Evolutionary conservation across 208 protist genomes (phyloP), one percentile per base, ranked within the genome.

Genomic region (Crithidia thermophila): DNA sequence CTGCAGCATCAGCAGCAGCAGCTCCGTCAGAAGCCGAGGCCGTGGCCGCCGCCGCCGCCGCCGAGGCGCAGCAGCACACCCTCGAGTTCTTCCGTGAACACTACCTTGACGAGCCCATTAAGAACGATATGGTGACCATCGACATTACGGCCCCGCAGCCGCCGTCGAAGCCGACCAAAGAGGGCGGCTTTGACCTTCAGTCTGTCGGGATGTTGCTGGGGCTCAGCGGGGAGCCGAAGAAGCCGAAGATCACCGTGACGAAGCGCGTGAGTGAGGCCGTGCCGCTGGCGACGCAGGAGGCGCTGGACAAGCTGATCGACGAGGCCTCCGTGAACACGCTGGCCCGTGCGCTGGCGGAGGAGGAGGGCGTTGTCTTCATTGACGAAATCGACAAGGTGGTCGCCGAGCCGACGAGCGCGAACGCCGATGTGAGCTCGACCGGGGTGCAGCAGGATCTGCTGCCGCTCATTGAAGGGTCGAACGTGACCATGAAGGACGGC

Each of bases 301-400:
- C 91, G 31, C 68, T 94, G 11, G 86, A 95, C 37, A 97, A 97
- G 70, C 80, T 98, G 27, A 84, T 98, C 37, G 91, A 97, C 55
- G 84, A 95, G 28, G 82, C 86, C n/a, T 73, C 79, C 8, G 82
- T 98, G n/a, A 90, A 86, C 63, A 84, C 90, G 25, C 73, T 94
- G 18, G 95, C 93, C 13, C 75, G 85, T 21, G 74, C 81, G 8
- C 62, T 96, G 39, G 81, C 90, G 13, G 94, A 99, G 76, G 78
- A 98, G 66, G 93, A 99, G 60, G 98, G 98, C 34, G 97, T 99
- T 46, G 97, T 99, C 10, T 99, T 99, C 67, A 97, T 99, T 53
- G 98, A 99, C 74, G 98, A 99, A 65, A 99, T 99, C 67, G 98
- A 99, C 84, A 99, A 99, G 84, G 98, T 97, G 16, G 91, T 97